Evolutionary conservation across 2,329 filamentous ascomycete genomes (phyloP), one percentile per base, ranked within the genome.

Genomic region (Graphilbum fragrans): DNA sequence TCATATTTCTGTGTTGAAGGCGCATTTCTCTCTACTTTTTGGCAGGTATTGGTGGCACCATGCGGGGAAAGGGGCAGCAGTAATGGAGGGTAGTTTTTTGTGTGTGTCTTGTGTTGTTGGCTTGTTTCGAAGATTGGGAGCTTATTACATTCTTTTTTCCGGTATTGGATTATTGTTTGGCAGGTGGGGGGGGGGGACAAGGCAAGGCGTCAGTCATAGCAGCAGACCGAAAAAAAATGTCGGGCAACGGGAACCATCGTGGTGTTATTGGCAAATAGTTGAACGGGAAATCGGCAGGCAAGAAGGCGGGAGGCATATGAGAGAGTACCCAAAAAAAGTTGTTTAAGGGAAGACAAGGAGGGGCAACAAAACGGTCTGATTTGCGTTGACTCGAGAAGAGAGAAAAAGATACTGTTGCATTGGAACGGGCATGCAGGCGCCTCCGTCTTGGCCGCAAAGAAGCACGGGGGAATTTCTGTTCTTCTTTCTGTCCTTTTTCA

Each of bases 341-440:
- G 11, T 17, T 23, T 32, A 10, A 5, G 7, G 6, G 29, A 10
- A 31, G 29, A 7, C 6, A 31, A 31, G 29, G 29, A 31, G 14
- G n/a, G 29, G 23, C 7, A 27, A 12, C n/a, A n/a, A n/a, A n/a
- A n/a, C n/a, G n/a, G 23, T 27, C 23, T 7, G 23, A 12, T 7
- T 7, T 27, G 23, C 7, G 23, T 14, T 10, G 29, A 10, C 12
- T 31, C 25, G 23, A 29, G 25, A 31, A 32, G 11, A 25, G 10
- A 25, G 20, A 37, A 36, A 23, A 43, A 40, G 38, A 40, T 39
- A 41, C 41, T 39, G 8, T 29, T 46, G 45, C 45, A 46, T 46
- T 44, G 40, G 41, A 41, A 46, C 42, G 23, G 45, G 44, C 45
- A 42, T 46, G 39, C n/a, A n/a, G n/a, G n/a, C n/a, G n/a, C n/a